Conservation (phyloP, 805 yeast genomes). For the Metschnikowia lachancei region DNA sequence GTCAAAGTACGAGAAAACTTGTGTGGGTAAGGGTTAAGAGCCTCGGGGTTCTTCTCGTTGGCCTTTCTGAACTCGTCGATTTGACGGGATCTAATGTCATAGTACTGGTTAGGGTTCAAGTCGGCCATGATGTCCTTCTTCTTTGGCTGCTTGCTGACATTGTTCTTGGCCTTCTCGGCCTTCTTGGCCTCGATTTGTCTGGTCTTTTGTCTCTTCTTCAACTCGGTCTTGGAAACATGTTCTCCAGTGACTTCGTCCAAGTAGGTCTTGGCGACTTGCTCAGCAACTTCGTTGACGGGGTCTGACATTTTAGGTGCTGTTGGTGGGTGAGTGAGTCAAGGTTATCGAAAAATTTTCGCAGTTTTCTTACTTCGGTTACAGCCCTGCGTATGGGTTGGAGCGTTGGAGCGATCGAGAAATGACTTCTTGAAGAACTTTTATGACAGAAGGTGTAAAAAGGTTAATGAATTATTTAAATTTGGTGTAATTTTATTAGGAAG, state of each 20-base stretch:
- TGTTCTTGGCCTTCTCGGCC: conserved; percentile 83
- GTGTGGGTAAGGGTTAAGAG: conserved; percentile 95
- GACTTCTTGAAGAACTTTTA: too few relatives aligned
- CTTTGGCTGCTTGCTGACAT: conserved; percentile 46
- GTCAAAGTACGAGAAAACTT: conserved; percentile 73
- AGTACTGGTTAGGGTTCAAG: conserved; percentile 91
- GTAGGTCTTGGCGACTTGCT: conserved; percentile 70
- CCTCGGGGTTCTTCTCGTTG: conserved; percentile 45
- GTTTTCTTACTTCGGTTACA: conserved; percentile 1
- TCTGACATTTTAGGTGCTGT: conserved; percentile 32
- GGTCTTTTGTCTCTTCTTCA: conserved; percentile 90
- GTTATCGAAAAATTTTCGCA: conserved; percentile 21
- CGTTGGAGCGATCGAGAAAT: neutral
- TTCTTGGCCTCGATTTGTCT: conserved; percentile 85
- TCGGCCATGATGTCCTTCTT: conserved; percentile 78
- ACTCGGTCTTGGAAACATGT: conserved; percentile 91
- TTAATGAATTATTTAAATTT: neutral
- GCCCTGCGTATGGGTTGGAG: conserved; percentile 13
- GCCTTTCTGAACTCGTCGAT: conserved; percentile 69
- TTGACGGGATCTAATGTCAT: conserved; percentile 89
- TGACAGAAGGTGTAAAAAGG: neutral
- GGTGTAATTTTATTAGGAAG: too few relatives aligned
- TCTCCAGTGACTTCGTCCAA: conserved; percentile 96
- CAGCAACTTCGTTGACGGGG: conserved; percentile 63
- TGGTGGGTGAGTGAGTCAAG: conserved; percentile 1